phyloP scores from a whole-genome alignment of 1,284 basidiomycete species.

The Leucoagaricus sp. region DNA sequence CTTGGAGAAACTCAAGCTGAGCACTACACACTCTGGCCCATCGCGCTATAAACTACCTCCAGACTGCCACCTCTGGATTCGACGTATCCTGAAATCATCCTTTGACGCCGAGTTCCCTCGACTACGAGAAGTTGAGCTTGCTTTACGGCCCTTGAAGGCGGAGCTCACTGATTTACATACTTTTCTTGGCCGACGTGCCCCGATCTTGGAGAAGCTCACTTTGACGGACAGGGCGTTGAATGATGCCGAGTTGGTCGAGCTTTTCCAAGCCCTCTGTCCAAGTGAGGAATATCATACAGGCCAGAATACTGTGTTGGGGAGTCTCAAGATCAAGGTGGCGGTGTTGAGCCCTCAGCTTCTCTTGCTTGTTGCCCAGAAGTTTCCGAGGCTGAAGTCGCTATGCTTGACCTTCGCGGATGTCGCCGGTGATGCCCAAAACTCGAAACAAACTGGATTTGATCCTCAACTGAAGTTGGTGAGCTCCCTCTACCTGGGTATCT shows the following conservation, averaged over 20 bases:
- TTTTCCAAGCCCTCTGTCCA: conserved; percentile 25
- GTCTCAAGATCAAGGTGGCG: conserved; percentile 32
- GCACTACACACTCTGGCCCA: conserved; percentile 28
- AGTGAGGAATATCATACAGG: conserved; percentile 12
- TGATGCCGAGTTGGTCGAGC: conserved; percentile 27
- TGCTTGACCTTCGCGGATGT: conserved; percentile 8
- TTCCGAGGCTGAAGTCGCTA: conserved; percentile 30
- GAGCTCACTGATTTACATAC: conserved; percentile 27
- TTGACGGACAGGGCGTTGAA: conserved; percentile 35
- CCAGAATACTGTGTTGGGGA: conserved; percentile 19
- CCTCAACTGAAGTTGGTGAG: conserved; percentile 5
- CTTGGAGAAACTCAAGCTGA: conserved; percentile 34
- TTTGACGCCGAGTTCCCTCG: conserved; percentile 27
- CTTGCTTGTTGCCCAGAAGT: conserved; percentile 26
- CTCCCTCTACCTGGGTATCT: background rate
- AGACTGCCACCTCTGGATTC: conserved; percentile 39
- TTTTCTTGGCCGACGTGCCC: conserved; percentile 32
- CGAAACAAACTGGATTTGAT: no score
- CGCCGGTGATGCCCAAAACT: background rate
- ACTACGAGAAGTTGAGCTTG: conserved; percentile 33
- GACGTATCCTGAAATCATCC: conserved; percentile 29
- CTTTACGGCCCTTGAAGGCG: conserved; percentile 36
- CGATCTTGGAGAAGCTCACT: conserved; percentile 31
- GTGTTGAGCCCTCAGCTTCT: conserved; percentile 33
- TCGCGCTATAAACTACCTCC: conserved; percentile 22